These are phyloP conservation scores for Penicillium parvum DNA, from an alignment of 495 filamentous ascomycete species.

Conservation along the genomic window DNA sequence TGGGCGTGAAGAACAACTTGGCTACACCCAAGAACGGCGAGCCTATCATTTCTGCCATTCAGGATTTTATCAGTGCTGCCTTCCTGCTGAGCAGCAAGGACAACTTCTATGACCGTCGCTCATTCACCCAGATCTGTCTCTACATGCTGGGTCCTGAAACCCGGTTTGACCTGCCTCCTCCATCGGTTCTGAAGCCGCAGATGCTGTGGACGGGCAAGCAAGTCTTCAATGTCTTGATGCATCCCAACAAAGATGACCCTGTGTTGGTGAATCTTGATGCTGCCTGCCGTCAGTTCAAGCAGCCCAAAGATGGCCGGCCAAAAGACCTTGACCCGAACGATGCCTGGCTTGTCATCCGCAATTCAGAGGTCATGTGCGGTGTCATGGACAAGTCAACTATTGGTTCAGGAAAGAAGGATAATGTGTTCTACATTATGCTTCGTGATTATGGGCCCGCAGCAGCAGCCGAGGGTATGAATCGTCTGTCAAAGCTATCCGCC, in stretches of 20 bases:
- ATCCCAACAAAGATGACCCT: slow-evolving; percentile 72
- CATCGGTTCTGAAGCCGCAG: slow-evolving; percentile 78
- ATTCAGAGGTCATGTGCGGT: slow-evolving; percentile 97
- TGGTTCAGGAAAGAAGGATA: slow-evolving; percentile 95
- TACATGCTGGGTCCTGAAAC: slow-evolving; percentile 87
- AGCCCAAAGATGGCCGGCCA: slow-evolving; percentile 43
- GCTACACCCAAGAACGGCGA: slow-evolving; percentile 96
- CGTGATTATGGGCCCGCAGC: slow-evolving; percentile 88
- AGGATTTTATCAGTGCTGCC: slow-evolving; percentile 96
- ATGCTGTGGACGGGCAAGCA: slow-evolving; percentile 97
- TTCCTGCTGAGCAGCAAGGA: slow-evolving; percentile 92
- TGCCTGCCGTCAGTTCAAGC: slow-evolving; percentile 77
- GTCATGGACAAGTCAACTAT: slow-evolving; percentile 97
- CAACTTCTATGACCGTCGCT: slow-evolving; percentile 79
- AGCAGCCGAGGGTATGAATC: slow-evolving; percentile 89
- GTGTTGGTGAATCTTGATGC: slow-evolving; percentile 91
- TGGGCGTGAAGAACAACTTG: slow-evolving; percentile 97
- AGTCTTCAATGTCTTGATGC: slow-evolving; percentile 92
- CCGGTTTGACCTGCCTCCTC: slow-evolving; percentile 80
- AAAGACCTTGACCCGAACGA: slow-evolving; percentile 80
- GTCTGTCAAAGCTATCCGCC: slow-evolving; percentile 84
- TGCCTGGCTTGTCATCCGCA: slow-evolving; percentile 83
- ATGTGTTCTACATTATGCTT: slow-evolving; percentile 92
- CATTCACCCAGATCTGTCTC: slow-evolving; percentile 83
- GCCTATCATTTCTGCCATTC: slow-evolving; percentile 95